phyloP scores from a whole-genome alignment of 345 rosid genomes.

The Gossypium stocksii region DNA sequence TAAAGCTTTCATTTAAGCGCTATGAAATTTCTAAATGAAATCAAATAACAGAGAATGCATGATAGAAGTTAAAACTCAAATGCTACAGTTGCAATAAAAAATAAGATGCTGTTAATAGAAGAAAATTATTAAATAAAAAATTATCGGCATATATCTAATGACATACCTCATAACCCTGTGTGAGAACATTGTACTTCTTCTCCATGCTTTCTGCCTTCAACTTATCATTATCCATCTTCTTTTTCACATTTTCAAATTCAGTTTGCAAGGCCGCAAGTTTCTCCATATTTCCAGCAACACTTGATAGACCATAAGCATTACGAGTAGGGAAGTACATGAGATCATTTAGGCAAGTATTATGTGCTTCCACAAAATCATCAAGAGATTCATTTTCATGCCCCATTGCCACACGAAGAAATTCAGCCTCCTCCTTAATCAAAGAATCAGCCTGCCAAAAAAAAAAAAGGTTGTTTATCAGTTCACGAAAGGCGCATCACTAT shows the following conservation, averaged over 20 bases:
- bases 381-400: constrained; percentile 83
- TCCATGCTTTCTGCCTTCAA: constrained; percentile 80
- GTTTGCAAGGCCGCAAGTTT: constrained; percentile 80
- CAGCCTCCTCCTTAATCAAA: constrained; percentile 67
- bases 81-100: constrained; percentile 1
- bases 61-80: background rate
- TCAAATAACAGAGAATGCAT: background rate
- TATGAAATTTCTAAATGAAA: background rate
- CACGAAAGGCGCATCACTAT: background rate
- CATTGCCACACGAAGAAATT: constrained; percentile 71
- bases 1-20: background rate
- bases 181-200: constrained; percentile 70
- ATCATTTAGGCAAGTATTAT: constrained; percentile 79
- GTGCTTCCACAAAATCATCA: constrained; percentile 86
- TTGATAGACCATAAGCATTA: constrained; percentile 76
- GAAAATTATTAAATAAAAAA: background rate
- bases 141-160: background rate
- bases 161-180: constrained; percentile 93
- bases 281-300: constrained; percentile 90
- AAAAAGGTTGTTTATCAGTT: constrained; percentile 5
- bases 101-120: background rate
- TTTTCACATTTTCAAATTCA: constrained; percentile 70
- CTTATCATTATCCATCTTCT: constrained; percentile 74
- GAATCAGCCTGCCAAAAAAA: constrained; percentile 54
- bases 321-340: constrained; percentile 96